These are phyloP conservation scores for Triadica sebifera DNA, from an alignment of 345 rosid species.

Conservation along the genomic window DNA sequence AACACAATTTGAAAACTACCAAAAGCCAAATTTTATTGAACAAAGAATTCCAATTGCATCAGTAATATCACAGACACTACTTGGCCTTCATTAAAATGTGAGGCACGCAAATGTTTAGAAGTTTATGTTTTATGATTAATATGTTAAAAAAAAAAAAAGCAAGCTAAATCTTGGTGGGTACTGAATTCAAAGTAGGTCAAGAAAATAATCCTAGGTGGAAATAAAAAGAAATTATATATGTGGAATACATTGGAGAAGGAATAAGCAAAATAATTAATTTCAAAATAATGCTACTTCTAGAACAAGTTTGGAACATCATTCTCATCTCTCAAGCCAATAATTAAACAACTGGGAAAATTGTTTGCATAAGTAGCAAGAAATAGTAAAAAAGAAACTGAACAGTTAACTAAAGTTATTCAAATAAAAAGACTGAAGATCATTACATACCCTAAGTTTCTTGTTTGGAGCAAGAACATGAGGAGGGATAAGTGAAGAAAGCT, in stretches of 20 bases:
- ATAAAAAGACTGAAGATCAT: conserved; percentile 15
- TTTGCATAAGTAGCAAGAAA: neutral
- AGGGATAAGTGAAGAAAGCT: conserved; percentile 87
- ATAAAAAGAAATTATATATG: too few species aligned
- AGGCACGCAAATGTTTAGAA: neutral
- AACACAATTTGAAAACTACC: conserved; percentile 8
- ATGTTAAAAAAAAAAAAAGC: neutral
- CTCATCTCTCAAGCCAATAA: neutral
- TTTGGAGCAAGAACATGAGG: conserved; percentile 81
- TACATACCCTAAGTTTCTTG: conserved; percentile 90
- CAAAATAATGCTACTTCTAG: conserved; percentile 3
- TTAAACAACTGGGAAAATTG: neutral
- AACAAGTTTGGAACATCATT: neutral
- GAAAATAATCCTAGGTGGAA: neutral
- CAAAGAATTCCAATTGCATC: neutral
- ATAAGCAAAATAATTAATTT: neutral
- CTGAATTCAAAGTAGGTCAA: neutral
- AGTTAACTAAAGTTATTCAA: neutral
- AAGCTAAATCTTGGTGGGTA: neutral
- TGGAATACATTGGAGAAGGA: neutral
- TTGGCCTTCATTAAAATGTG: neutral
- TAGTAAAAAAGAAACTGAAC: neutral
- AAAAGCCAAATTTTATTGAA: neutral
- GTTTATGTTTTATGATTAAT: too few species aligned
- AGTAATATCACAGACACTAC: neutral